Conservation (phyloP, 2,329 filamentous ascomycete genomes). For the Colletotrichum magnum region DNA sequence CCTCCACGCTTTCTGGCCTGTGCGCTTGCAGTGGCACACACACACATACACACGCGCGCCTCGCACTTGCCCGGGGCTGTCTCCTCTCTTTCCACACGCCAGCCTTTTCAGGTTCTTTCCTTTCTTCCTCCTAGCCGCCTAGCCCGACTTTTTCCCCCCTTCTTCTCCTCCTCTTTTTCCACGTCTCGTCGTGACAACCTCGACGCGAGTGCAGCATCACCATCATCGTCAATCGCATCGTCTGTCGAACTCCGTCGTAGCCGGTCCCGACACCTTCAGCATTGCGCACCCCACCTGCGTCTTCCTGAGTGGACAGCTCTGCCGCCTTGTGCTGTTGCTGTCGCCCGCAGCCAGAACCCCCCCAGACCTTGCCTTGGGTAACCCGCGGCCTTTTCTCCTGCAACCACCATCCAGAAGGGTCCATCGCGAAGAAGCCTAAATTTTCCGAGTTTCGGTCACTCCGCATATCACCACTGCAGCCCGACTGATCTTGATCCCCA, state of each 20-base stretch:
- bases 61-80: constrained; percentile 17
- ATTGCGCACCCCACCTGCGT: constrained; percentile 29
- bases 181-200: constrained; percentile 38
- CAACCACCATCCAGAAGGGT: constrained; percentile 30
- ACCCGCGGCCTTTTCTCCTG: constrained; percentile 23
- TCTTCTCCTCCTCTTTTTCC: constrained; percentile 21
- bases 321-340: constrained; percentile 30
- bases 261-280: neutral
- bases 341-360: constrained; percentile 24
- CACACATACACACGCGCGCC: neutral
- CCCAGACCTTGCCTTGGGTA: constrained; percentile 35
- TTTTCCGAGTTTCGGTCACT: constrained; percentile 31
- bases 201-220: constrained; percentile 28
- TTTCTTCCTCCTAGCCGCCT: constrained; percentile 34
- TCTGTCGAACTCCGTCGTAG: constrained; percentile 19
- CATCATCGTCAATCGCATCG: constrained; percentile 1
- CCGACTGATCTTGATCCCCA: constrained; percentile 3
- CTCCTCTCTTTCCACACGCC: constrained; percentile 39
- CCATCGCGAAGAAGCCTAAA: constrained; percentile 34
- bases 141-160: constrained; percentile 31
- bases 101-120: constrained; percentile 37
- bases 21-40: constrained; percentile 9
- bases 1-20: constrained; percentile 6
- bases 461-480: neutral
- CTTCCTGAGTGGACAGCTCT: constrained; percentile 37